Percentiles rank a stretch among this genome's conserved stretches.
Evolutionary conservation across 192 early-diverging fungal genomes (phyloP).

Genomic region (Gigaspora rosea): DNA sequence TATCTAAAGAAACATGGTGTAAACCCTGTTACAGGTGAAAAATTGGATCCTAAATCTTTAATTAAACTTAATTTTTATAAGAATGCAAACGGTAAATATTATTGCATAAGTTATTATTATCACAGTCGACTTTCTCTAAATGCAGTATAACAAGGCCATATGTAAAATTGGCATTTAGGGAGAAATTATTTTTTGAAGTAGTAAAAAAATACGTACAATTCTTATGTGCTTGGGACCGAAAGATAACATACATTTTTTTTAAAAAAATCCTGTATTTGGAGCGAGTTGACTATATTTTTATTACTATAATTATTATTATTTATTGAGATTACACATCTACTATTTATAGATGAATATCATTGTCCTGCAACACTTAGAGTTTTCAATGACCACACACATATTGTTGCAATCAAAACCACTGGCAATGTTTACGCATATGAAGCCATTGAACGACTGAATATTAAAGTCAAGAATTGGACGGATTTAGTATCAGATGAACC

Average conservation of each 20-base stretch:
- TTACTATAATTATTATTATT: not conserved
- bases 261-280: too few species aligned
- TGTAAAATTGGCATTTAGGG: too few species aligned
- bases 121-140: too few species aligned
- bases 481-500: slow-evolving; percentile 88
- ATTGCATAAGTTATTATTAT: too few species aligned
- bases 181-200: too few species aligned
- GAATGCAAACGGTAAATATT: slow-evolving; percentile 59
- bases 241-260: too few species aligned
- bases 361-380: slow-evolving; percentile 92
- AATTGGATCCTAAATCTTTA: slow-evolving; percentile 71
- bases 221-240: too few species aligned
- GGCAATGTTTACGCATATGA: slow-evolving; percentile 90
- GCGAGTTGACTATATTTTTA: not conserved
- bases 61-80: slow-evolving; percentile 80
- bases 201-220: too few species aligned
- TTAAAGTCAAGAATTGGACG: slow-evolving; percentile 80
- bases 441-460: slow-evolving; percentile 83
- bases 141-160: too few species aligned
- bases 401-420: slow-evolving; percentile 80
- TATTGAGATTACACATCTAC: not conserved
- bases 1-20: slow-evolving; percentile 80
- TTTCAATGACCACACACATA: slow-evolving; percentile 81
- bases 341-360: slow-evolving; percentile 64
- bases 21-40: slow-evolving; percentile 83